Evolutionary conservation across 129 eudicot genomes (phyloP).

Genomic region (Flaveria ramosissima): DNA sequence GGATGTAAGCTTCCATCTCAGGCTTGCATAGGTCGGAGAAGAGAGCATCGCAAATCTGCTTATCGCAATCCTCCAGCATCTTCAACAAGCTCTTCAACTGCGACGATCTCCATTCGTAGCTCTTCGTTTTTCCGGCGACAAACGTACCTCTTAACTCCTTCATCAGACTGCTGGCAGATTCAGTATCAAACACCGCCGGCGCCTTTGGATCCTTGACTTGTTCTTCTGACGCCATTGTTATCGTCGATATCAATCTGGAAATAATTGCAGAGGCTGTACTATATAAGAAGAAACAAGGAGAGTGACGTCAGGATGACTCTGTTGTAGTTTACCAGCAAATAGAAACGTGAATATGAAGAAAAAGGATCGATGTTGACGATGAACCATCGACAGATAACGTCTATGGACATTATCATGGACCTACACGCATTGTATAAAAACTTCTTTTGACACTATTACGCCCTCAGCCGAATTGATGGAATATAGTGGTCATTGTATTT

Average conservation of each 20-base stretch:
- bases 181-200: slow-evolving; percentile 38
- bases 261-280: not conserved
- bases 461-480: too few relatives aligned
- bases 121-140: slow-evolving; percentile 57
- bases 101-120: slow-evolving; percentile 70
- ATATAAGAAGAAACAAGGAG: not conserved
- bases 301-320: slow-evolving; percentile 28
- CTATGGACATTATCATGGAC: slow-evolving; percentile 16
- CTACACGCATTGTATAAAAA: not conserved
- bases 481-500: too few relatives aligned
- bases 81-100: slow-evolving; percentile 67
- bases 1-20: slow-evolving; percentile 60
- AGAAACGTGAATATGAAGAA: slow-evolving; percentile 15
- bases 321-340: slow-evolving; percentile 18
- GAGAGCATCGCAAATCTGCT: slow-evolving; percentile 64
- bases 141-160: slow-evolving; percentile 56
- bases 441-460: too few relatives aligned
- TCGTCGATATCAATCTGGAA: slow-evolving; percentile 9
- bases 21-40: slow-evolving; percentile 71
- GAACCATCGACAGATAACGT: slow-evolving; percentile 4
- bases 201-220: slow-evolving; percentile 13
- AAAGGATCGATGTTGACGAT: slow-evolving; percentile 14
- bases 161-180: slow-evolving; percentile 35
- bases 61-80: slow-evolving; percentile 47
- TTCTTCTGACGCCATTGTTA: slow-evolving; percentile 30